phyloP scores from a whole-genome alignment of 2,329 filamentous ascomycete species.

The Alternaria solani region DNA sequence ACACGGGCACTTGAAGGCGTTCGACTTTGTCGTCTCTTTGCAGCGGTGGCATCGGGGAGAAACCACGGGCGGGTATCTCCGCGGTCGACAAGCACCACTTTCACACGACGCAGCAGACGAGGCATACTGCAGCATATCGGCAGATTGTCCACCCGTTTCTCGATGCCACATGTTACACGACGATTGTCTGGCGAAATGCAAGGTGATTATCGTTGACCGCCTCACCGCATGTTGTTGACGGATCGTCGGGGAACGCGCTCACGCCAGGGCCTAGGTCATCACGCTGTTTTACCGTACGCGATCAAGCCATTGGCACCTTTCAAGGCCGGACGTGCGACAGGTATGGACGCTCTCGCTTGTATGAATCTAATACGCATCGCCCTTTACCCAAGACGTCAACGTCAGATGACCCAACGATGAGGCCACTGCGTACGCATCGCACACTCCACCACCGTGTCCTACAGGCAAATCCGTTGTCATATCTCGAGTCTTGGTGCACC shows the following conservation, averaged over 20 bases:
- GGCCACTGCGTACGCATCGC: background rate
- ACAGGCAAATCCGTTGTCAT: background rate
- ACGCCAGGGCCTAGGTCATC: background rate
- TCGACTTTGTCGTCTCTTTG: background rate
- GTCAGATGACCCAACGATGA: background rate
- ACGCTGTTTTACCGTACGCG: background rate
- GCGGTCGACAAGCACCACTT: background rate
- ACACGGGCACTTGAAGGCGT: background rate
- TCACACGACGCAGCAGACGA: conserved; percentile 2
- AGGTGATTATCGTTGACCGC: conserved; percentile 2
- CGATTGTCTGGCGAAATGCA: conserved; percentile 7
- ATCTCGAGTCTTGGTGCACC: background rate
- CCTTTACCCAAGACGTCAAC: background rate
- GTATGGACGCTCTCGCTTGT: background rate
- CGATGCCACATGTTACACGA: conserved; percentile 10
- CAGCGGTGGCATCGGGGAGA: background rate
- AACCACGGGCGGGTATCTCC: conserved; percentile 1
- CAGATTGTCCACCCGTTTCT: conserved; percentile 15
- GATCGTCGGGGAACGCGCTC: conserved; percentile 3
- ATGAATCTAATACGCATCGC: conserved; percentile 6
- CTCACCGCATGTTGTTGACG: conserved; percentile 9
- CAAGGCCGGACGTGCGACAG: background rate
- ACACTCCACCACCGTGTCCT: background rate
- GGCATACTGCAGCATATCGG: conserved; percentile 21
- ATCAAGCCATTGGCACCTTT: background rate